phyloP scores from a whole-genome alignment of 139 green algal genomes.

The Spirogloea muscicola region DNA sequence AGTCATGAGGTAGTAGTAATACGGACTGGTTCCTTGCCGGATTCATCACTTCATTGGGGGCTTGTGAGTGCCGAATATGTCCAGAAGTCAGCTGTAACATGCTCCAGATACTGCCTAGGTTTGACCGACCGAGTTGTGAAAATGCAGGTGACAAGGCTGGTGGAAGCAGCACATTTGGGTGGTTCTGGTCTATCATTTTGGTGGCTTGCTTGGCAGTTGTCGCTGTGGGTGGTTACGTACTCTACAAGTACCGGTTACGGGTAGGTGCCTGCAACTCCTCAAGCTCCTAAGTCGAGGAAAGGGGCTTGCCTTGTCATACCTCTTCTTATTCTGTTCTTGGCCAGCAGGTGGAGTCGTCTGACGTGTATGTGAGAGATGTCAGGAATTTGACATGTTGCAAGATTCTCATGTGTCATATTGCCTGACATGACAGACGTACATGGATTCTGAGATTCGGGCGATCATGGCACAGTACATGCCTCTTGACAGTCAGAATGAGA shows the following conservation, averaged over 20 bases:
- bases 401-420: neutral
- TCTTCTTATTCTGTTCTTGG: neutral
- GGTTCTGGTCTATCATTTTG: constrained; percentile 20
- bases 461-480: constrained; percentile 9
- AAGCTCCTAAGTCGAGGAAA: neutral
- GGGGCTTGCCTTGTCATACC: neutral
- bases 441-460: constrained; percentile 31
- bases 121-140: too few relatives aligned
- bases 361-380: neutral
- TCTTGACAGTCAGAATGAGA: constrained; percentile 4
- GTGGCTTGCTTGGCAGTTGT: constrained; percentile 15
- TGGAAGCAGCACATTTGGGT: too few relatives aligned
- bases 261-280: constrained; percentile 19
- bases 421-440: neutral
- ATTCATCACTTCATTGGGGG: too few relatives aligned
- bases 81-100: too few relatives aligned
- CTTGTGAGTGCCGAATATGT: too few relatives aligned
- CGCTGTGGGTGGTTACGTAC: constrained; percentile 25
- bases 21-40: too few relatives aligned
- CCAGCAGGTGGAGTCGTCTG: neutral
- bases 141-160: too few relatives aligned
- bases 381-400: neutral
- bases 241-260: constrained; percentile 49
- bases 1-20: too few relatives aligned
- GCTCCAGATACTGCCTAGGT: too few relatives aligned